Base-by-base conservation (phyloP, 2,329 filamentous ascomycete species). In the Apiospora aurea region DNA sequence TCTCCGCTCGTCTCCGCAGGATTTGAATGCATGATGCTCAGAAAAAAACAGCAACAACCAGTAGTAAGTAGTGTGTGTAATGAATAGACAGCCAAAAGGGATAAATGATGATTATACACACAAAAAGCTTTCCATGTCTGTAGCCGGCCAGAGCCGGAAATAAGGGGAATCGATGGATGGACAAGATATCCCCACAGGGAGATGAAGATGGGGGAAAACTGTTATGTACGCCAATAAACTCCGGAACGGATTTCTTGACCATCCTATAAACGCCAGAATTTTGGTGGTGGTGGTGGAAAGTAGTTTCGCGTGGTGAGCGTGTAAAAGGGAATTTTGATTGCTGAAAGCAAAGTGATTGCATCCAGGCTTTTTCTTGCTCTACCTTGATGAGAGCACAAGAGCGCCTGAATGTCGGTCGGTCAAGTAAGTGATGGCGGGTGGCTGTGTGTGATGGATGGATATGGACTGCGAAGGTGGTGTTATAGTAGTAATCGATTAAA, bases 261-360 rank as follows among this genome's bases (percentile, higher is more conserved):
- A 46, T 68, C 44, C 66, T 47, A n/a, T 47, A 46, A 67, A 67
- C 66, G 66, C 66, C 66, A 34, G 41, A 24, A 44, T 68, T 68
- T 68, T 68, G 66, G 66, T 67, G 64, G 34, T 34, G 24, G 41
- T 43, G 41, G 61, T 43, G 18, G 29, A 41, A 13, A n/a, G 46
- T 29, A 41, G 18, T 11, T 41, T 64, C 57, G 34, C 10, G 21
- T n/a, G 29, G 34, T 41, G 57, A 38, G 57, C 34, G 57, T 34
- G 57, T 64, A 34, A 64, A 64, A 41, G 57, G 10, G 34, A 64
- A 41, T 41, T 64, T n/a, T 4, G 34, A 41, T 64, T 64, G 57
- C 57, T 41, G 57, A 64, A 64, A 64, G 57, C 57, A 64, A 21
- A 64, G 57, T 64, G 34, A n/a, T 64, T 13, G 21, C 34, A 64